Conservation (phyloP, 164 flowering plant genomes). For the Magnolia sinica region DNA sequence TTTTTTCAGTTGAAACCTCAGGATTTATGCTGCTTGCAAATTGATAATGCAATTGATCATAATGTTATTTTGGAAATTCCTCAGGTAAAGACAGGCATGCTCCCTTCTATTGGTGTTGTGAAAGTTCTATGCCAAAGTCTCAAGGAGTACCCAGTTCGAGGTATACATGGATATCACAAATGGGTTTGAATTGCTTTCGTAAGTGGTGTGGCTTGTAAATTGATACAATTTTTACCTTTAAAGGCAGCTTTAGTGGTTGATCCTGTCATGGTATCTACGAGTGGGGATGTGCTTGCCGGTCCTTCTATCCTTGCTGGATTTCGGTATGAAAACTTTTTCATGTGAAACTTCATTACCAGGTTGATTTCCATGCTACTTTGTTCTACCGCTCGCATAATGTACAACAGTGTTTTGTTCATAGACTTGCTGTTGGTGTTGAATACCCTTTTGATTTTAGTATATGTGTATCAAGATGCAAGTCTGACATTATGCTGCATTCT, state of each 20-base stretch:
- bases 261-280: slow-evolving; percentile 98
- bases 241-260: slow-evolving; percentile 97
- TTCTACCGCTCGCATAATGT: neutral
- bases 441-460: neutral
- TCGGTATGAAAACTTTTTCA: slow-evolving; percentile 44
- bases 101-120: slow-evolving; percentile 71
- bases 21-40: neutral
- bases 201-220: slow-evolving; percentile 7
- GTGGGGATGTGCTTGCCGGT: slow-evolving; percentile 90
- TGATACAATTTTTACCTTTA: slow-evolving; percentile 28
- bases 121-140: slow-evolving; percentile 53
- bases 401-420: neutral
- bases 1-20: neutral
- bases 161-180: slow-evolving; percentile 29
- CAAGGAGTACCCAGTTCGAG: slow-evolving; percentile 62
- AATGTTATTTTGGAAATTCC: slow-evolving; percentile 8
- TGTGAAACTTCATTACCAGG: neutral
- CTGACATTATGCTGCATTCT: neutral
- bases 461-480: neutral
- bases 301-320: slow-evolving; percentile 56
- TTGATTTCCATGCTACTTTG: neutral
- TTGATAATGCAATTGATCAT: slow-evolving; percentile 8
- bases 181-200: neutral
- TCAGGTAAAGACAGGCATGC: slow-evolving; percentile 98
- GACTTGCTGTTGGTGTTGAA: neutral